Evolutionary conservation across 257 asterid species (phyloP).

Genomic region (Solanum pimpinellifolium): DNA sequence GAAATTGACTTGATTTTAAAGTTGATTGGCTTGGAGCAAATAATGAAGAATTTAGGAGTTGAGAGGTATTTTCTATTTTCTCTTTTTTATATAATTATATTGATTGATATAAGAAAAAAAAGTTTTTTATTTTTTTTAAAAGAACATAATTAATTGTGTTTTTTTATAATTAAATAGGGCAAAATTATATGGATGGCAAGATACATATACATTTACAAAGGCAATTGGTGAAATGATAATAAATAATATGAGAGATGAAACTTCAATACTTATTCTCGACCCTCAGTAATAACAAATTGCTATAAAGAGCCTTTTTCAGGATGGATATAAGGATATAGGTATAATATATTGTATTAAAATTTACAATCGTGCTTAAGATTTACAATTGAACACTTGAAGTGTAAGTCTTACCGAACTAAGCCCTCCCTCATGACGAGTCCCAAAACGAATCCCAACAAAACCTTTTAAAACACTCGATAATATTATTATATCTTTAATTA

Average conservation of each 20-base stretch:
- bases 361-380: neutral
- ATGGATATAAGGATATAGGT: slow-evolving; percentile 57
- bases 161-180: slow-evolving; percentile 11
- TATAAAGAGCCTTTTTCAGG: slow-evolving; percentile 34
- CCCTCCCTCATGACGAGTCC: no score
- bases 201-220: slow-evolving; percentile 33
- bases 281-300: slow-evolving; percentile 28
- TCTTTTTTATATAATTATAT: no score
- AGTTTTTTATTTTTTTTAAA: no score
- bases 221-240: slow-evolving; percentile 45
- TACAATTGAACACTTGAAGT: no score
- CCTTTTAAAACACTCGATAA: no score
- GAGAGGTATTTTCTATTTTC: neutral
- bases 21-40: neutral
- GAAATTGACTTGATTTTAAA: neutral
- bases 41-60: neutral
- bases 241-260: slow-evolving; percentile 27
- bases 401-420: no score
- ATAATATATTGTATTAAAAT: neutral
- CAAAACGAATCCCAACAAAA: no score
- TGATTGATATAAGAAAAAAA: neutral
- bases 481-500: neutral
- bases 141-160: neutral
- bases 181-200: slow-evolving; percentile 23
- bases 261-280: slow-evolving; percentile 32